Evolutionary conservation across 2,329 filamentous ascomycete genomes (phyloP), one percentile per base, ranked within the genome.

Genomic region (Achaetomium macrosporum): DNA sequence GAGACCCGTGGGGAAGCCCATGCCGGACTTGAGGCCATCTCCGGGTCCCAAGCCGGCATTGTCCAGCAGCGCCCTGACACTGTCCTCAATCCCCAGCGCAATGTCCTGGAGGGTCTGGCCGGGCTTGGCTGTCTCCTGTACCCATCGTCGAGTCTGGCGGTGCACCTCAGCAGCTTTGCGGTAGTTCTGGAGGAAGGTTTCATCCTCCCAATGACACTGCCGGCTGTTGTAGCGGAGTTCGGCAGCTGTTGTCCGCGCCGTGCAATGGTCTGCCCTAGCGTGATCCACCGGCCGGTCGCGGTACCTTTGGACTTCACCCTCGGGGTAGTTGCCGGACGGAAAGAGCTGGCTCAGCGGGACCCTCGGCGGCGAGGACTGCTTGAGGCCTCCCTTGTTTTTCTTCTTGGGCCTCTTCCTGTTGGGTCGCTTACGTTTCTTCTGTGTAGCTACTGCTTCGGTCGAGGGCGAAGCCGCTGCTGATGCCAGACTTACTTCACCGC

Each of bases 1-100:
- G 53, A 92, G 72, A 51, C 88, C 88, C 4, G 86, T 90, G 5
- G 88, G 88, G 72, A 93, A 93, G 3, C 87, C 88, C 78, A 92
- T 87, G 48, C 88, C 88, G 37, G 83, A 87, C 62, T 83, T 81
- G 59, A 90, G 74, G 50, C 82, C 84, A 64, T 91, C 88, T 10
- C 88, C 88, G 61, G 90, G 84, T 57, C 85, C 81, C 25, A 92
- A 72, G 15, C 88, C 88, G 61, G 79, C 76, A 67, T 92, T 87
- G 8, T 87, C 88, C 16, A 85, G 84, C 62, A 92, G 71, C 31
- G 85, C 82, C 58, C 88, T 81, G 48, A 91, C 87, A 51, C 85
- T 82, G 66, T 90, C 83, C 68, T 92, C 88, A 61, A 93, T 91
- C 16, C 84, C 85, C 66, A 90, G 84, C 15, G 87, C 87, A 62